Conservation (phyloP, 345 rosid genomes). For the Alliaria petiolata region DNA sequence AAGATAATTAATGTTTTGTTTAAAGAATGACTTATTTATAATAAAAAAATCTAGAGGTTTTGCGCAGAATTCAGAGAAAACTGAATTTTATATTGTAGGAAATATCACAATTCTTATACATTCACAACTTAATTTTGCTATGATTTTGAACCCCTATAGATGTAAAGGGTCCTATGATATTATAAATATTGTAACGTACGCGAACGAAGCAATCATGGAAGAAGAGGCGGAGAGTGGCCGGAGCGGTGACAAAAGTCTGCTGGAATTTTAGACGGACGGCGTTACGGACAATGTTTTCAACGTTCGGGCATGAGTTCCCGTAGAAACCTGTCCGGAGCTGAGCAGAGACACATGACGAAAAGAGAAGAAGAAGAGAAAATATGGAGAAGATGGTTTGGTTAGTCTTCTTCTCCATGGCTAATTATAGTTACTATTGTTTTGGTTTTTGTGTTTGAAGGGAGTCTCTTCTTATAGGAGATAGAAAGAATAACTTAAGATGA, state of each 20-base stretch:
- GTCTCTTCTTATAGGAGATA: conserved; percentile 17
- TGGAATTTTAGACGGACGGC: conserved; percentile 33
- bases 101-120: neutral
- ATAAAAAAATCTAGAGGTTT: neutral
- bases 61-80: neutral
- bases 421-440: neutral
- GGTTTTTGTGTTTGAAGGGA: neutral
- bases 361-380: conserved; percentile 19
- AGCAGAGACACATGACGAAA: conserved; percentile 32
- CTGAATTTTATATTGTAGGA: neutral
- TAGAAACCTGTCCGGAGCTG: conserved; percentile 35
- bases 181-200: conserved; percentile 16
- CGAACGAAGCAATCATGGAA: conserved; percentile 39
- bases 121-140: neutral
- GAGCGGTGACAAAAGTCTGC: conserved; percentile 38
- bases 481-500: neutral
- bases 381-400: conserved; percentile 22
- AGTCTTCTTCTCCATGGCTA: conserved; percentile 28
- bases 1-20: neutral
- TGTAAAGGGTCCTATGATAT: too few relatives aligned
- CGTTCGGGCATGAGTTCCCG: conserved; percentile 28
- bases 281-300: conserved; percentile 28
- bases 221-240: conserved; percentile 39
- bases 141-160: neutral
- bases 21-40: neutral